Evolutionary conservation across 1,284 basidiomycete species (phyloP), one percentile per base, ranked within the genome.

Genomic region (Trichosporon faecale): DNA sequence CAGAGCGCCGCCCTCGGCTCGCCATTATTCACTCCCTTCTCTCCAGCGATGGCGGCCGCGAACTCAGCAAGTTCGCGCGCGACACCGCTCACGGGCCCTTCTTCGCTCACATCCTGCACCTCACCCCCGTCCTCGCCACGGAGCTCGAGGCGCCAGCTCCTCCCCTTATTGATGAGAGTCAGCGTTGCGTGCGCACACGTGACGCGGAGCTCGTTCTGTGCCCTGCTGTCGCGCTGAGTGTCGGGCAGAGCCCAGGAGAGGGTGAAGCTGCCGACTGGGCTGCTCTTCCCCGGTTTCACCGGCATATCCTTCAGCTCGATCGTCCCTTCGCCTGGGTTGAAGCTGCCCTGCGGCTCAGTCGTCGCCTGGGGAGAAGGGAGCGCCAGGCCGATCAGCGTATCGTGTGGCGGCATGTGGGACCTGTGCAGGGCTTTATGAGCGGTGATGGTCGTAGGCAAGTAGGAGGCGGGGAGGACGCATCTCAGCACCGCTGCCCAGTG

Each of bases 361-460:
- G 87, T 88, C 71, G 90, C 78, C 69, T 89, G 87, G 0, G 70
- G 87, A 81, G 73, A 86, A 84, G 64, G 84, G 68, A 86, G 84
- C 18, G 85, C 86, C 61, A 88, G 84, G 72, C 86, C 86, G 69
- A 87, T 81, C 72, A 85, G 70, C 40, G 91, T 93, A 83, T 94
- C 92, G 72, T 90, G 88, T 0, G 92, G 92, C 8, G 85, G 84
- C 29, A 93, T 88, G 78, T 89, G 88, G 23, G 89, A 85, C 73
- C 89, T 87, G 79, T 89, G 90, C 64, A 93, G 85, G 2, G 89
- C 88, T 16, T 90, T 87, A 76, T 88, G 87, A 1, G 87, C 88
- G 37, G 90, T 87, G 23, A 94, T 81, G 57, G 87, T 83, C 9
- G 86, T 86, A 2, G 81, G 81, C 66, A 89, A 77, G 0, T 27